Base-by-base conservation (phyloP, 1,284 basidiomycete species). In the Apiotrichum akiyoshidainum region DNA sequence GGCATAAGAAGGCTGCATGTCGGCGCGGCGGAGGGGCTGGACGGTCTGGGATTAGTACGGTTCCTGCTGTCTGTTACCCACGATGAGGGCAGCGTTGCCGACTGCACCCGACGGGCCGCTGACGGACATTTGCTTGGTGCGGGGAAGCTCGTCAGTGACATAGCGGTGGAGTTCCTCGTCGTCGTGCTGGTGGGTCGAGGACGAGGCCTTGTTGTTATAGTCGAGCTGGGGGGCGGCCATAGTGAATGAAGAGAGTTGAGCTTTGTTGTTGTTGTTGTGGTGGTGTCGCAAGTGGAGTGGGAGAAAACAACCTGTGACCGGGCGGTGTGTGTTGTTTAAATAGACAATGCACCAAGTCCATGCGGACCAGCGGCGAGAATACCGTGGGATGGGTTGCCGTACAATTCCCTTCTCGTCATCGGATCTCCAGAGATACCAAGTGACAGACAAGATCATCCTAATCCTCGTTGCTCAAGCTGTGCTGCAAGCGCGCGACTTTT, bases 1-100 rank as follows among this genome's bases (percentile, higher is more conserved):
- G 2, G 92, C 86, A 74, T 95, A 94, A 0, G 89, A 91, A 7
- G 88, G 90, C 58, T 78, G 68, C 69, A 77, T 75, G 46, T 78
- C 77, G 58, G 71, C 65, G 66, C 74, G 73, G 58, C 65, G 68
- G 12, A 78, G 62, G 7, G 77, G 76, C 61, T 78, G 76, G 4
- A 78, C 77, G 26, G 67, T 70, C 75, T 77, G 57, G n/a, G 35
- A 52, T 68, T 22, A 67, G 59, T 22, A 33, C 11, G 11, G 37
- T 11, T 37, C 10, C 2, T 1, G 39, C 12, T 31, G n/a, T 1
- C 21, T 5, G 10, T 1, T 7, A 33, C 57, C n/a, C 39, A 58
- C 55, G n/a, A 54, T 57, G 46, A 57, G 54, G 39, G 46, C 52
- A 22, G 48, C 35, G 33, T 50, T 40, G 26, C 26, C 26, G 26